Percentiles rank a stretch among this genome's conserved stretches.
Evolutionary conservation across 208 protist genomes (phyloP).

Genomic region (Leishmania amazonensis): DNA sequence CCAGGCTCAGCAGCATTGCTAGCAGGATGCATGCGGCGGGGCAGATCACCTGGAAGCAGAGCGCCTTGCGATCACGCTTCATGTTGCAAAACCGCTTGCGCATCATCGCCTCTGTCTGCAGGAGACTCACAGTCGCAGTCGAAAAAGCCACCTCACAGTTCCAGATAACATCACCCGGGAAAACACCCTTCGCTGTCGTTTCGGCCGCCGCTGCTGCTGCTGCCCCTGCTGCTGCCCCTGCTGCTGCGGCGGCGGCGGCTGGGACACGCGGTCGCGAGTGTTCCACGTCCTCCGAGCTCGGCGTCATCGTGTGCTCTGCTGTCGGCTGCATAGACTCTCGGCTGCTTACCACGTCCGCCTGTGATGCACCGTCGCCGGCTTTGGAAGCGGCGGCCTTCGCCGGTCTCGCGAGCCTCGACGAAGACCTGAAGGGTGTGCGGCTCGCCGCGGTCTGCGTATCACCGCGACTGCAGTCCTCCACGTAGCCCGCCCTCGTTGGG

Average conservation of each 20-base stretch:
- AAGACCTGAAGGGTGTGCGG: not conserved
- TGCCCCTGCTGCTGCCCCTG: not conserved
- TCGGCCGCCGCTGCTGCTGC: not conserved
- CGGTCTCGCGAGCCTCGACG: not conserved
- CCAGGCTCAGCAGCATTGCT: slow-evolving; percentile 49
- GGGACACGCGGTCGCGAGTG: not conserved
- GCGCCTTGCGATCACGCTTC: slow-evolving; percentile 51
- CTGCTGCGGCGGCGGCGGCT: not conserved
- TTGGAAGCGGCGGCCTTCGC: not conserved
- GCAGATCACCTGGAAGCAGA: slow-evolving; percentile 60
- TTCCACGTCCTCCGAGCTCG: not conserved
- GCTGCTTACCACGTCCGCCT: not conserved
- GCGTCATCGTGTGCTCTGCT: not conserved
- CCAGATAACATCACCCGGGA: slow-evolving; percentile 8
- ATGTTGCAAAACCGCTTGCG: slow-evolving; percentile 50
- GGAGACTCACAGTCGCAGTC: not conserved
- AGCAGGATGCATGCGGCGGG: slow-evolving; percentile 62
- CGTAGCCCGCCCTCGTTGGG: not conserved
- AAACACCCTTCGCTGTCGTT: too few species aligned
- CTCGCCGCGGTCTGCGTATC: not conserved
- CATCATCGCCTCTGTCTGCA: slow-evolving; percentile 45
- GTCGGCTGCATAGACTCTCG: not conserved
- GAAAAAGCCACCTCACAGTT: slow-evolving; percentile 14
- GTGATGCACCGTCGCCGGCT: not conserved
- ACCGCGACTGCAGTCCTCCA: not conserved